These are phyloP conservation scores for Suhomyces pyralidae DNA, from an alignment of 805 yeast species.

Conservation along the genomic window DNA sequence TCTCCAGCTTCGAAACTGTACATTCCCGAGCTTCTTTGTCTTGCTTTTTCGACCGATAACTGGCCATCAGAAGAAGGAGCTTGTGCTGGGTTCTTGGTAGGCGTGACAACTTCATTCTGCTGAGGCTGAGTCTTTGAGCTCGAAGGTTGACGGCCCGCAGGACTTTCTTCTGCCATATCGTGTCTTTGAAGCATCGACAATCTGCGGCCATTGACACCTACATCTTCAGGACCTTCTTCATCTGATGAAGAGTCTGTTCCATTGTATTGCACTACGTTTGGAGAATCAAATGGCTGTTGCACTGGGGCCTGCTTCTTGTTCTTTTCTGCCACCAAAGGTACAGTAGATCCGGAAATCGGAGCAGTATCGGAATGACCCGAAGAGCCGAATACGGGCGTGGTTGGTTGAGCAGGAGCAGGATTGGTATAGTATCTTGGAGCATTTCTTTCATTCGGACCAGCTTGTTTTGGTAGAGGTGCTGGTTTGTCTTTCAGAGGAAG, in stretches of 20 bases:
- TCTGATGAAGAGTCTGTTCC: constrained; percentile 27
- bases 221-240: constrained; percentile 22
- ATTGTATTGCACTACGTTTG: constrained; percentile 36
- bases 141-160: neutral
- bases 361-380: neutral
- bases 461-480: neutral
- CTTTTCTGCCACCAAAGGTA: constrained; percentile 1
- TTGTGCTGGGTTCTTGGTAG: neutral
- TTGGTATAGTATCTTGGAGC: constrained; percentile 9
- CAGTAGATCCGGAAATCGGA: neutral
- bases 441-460: neutral
- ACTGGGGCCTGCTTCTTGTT: neutral
- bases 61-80: constrained; percentile 4
- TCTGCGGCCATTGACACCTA: constrained; percentile 17
- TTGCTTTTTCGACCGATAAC: constrained; percentile 12
- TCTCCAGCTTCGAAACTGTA: constrained; percentile 44
- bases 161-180: constrained; percentile 19
- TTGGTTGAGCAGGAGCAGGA: constrained; percentile 1
- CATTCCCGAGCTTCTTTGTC: constrained; percentile 16
- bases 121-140: neutral
- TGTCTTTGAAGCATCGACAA: constrained; percentile 34
- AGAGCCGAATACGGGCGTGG: neutral
- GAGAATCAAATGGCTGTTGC: constrained; percentile 18
- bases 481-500: neutral
- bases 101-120: neutral